phyloP scores from a whole-genome alignment of 352 stramenopile genomes.

The Phytophthora agathidicida region DNA sequence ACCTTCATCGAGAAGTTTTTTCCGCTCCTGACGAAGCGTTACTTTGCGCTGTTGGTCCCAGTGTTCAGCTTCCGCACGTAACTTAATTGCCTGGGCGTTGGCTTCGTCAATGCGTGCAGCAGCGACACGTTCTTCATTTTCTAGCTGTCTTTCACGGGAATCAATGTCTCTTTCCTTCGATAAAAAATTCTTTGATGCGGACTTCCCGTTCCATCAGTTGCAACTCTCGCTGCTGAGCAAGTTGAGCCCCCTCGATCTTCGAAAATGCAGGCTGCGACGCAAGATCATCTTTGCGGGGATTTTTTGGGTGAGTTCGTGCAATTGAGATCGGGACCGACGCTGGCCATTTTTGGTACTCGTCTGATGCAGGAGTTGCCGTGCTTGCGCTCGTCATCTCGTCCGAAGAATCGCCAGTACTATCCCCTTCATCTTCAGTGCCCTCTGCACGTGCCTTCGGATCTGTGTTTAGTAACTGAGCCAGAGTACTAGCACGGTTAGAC shows the following conservation, averaged over 20 bases:
- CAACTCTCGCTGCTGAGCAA: not conserved
- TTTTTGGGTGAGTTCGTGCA: not conserved
- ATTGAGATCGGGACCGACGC: slow-evolving; percentile 11
- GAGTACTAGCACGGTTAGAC: slow-evolving; percentile 4
- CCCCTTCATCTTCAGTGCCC: not conserved
- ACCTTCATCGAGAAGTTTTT: slow-evolving; percentile 21
- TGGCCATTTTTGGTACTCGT: not conserved
- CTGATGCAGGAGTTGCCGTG: not conserved
- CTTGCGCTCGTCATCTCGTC: not conserved
- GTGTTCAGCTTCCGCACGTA: slow-evolving; percentile 17
- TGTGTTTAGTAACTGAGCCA: slow-evolving; percentile 5
- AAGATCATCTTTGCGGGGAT: not conserved
- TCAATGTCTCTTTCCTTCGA: too few relatives aligned
- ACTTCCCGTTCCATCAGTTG: not conserved
- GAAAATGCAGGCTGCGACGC: not conserved
- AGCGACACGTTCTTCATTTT: slow-evolving; percentile 3
- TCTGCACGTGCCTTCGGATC: not conserved
- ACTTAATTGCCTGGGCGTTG: slow-evolving; percentile 10
- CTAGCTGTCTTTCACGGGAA: slow-evolving; percentile 12
- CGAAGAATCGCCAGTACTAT: not conserved
- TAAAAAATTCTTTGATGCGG: slow-evolving; percentile 5
- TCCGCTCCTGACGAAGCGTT: slow-evolving; percentile 16
- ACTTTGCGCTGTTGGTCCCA: slow-evolving; percentile 12
- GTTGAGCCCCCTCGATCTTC: slow-evolving; percentile 3
- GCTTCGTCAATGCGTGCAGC: slow-evolving; percentile 9